phyloP scores from a whole-genome alignment of 257 asterid genomes.

The Capsicum baccatum region DNA sequence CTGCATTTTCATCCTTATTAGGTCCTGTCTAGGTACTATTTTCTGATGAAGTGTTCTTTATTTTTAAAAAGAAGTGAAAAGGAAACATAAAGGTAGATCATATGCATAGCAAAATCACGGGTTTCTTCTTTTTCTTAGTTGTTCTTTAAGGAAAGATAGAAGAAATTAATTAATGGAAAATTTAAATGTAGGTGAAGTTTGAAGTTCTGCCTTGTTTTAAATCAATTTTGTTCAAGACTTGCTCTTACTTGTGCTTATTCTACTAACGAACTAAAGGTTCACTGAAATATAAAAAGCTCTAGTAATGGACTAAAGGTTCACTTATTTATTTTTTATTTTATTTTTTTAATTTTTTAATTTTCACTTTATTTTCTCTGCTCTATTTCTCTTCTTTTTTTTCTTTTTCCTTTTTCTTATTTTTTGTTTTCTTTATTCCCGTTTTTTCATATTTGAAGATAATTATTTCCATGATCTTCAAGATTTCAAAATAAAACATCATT shows the following conservation, averaged over 20 bases:
- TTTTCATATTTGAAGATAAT: too few species aligned
- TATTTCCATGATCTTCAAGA: too few species aligned
- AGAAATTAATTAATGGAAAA: not conserved
- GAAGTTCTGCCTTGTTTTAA: not conserved
- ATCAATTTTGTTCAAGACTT: constrained; percentile 1
- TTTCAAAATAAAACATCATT: too few species aligned
- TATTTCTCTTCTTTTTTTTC: too few species aligned
- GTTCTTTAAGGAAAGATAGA: not conserved
- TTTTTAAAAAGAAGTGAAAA: not conserved
- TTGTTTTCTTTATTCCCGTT: too few species aligned
- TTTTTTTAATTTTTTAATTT: too few species aligned
- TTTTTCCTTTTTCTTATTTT: too few species aligned
- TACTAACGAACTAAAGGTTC: not conserved
- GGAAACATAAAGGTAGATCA: not conserved
- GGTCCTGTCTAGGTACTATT: too few species aligned
- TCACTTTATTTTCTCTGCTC: too few species aligned
- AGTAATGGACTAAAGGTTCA: not conserved
- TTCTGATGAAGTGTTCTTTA: not conserved
- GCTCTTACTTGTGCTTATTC: not conserved
- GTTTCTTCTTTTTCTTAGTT: not conserved
- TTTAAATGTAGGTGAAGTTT: not conserved
- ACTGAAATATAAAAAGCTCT: not conserved
- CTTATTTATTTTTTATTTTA: too few species aligned
- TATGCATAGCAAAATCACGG: not conserved
- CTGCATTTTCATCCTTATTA: too few species aligned